phyloP scores from a whole-genome alignment of 2,329 filamentous ascomycete species.

The Incumbomyces delicatus region DNA sequence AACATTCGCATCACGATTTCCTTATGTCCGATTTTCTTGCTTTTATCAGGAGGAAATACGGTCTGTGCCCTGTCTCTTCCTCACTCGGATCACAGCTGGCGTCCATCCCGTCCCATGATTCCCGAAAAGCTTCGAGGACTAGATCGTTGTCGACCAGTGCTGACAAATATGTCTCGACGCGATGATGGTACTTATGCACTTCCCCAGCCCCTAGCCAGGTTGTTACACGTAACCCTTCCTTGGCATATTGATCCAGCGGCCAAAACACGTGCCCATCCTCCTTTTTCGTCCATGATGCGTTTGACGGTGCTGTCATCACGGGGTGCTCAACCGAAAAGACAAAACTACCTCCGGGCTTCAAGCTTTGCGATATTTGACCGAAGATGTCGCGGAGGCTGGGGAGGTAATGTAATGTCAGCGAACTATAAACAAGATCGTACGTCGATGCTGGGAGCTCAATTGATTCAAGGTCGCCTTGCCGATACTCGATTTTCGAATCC shows the following conservation, averaged over 20 bases:
- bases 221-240: constrained; percentile 33
- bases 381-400: constrained; percentile 27
- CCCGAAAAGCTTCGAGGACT: constrained; percentile 30
- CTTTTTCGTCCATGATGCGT: constrained; percentile 23
- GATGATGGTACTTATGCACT: constrained; percentile 40
- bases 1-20: too few species aligned
- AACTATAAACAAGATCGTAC: constrained; percentile 34
- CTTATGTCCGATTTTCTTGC: constrained; percentile 8
- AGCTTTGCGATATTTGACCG: constrained; percentile 23
- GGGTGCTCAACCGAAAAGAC: constrained; percentile 43
- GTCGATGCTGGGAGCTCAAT: background rate
- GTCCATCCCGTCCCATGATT: constrained; percentile 27
- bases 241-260: constrained; percentile 34
- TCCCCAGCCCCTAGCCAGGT: constrained; percentile 34
- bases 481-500: background rate
- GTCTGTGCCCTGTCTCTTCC: constrained; percentile 25
- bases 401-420: constrained; percentile 35
- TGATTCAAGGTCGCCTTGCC: constrained; percentile 4
- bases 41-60: constrained; percentile 28
- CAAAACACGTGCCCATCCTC: constrained; percentile 30
- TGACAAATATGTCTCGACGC: constrained; percentile 33
- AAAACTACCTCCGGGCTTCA: constrained; percentile 29
- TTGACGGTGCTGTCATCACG: constrained; percentile 35
- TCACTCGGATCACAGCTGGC: constrained; percentile 23
- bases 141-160: constrained; percentile 30